phyloP scores from a whole-genome alignment of 2,329 filamentous ascomycete species.

The Colletotrichum paranaense region DNA sequence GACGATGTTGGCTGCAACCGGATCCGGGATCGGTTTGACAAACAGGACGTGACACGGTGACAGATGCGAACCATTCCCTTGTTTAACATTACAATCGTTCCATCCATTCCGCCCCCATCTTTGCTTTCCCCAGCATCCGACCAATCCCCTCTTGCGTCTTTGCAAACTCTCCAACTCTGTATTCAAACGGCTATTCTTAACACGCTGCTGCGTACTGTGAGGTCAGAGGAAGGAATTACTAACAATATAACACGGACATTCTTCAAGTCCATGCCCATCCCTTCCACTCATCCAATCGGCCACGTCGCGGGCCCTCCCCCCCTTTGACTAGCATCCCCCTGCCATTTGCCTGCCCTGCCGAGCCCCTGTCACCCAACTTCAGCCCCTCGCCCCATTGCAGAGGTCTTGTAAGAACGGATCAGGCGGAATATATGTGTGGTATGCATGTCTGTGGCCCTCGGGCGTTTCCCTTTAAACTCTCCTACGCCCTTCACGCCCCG shows the following conservation, averaged over 20 bases:
- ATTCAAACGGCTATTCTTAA: background rate
- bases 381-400: conserved; percentile 19
- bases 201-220: too few species aligned
- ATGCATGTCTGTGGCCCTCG: conserved; percentile 17
- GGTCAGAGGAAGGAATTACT: background rate
- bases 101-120: background rate
- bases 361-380: conserved; percentile 26
- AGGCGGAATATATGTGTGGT: conserved; percentile 1
- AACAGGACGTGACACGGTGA: background rate
- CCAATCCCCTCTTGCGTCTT: background rate
- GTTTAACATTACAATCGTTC: background rate
- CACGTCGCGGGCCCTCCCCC: conserved; percentile 4
- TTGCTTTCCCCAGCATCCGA: background rate
- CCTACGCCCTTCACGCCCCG: conserved; percentile 9
- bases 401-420: conserved; percentile 22
- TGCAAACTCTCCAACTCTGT: background rate
- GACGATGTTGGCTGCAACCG: background rate
- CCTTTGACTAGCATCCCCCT: conserved; percentile 20
- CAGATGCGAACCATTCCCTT: background rate
- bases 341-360: conserved; percentile 11
- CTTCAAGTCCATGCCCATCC: conserved; percentile 1
- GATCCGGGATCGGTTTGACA: background rate
- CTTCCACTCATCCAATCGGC: conserved; percentile 15
- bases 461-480: conserved; percentile 19
- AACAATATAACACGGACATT: background rate